These are phyloP conservation scores for Boletus pseudo-olivaceus DNA, from an alignment of 768 basidiomycete genomes.

Conservation along the genomic window DNA sequence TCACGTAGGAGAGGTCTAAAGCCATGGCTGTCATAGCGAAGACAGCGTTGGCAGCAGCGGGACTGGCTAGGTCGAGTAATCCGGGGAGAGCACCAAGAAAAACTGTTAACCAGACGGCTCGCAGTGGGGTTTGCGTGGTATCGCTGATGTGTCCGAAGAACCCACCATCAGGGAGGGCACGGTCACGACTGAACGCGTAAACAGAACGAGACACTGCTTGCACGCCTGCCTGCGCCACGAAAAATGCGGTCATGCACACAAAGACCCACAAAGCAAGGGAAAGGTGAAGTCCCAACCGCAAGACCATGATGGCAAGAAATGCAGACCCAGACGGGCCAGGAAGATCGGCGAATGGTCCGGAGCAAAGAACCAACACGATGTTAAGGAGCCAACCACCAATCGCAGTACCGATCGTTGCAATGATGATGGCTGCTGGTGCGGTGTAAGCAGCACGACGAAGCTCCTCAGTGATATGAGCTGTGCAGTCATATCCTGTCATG, in stretches of 20 bases:
- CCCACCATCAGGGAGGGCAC: constrained; percentile 54
- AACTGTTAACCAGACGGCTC: constrained; percentile 52
- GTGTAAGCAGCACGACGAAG: constrained; percentile 51
- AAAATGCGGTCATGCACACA: constrained; percentile 62
- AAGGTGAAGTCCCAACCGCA: constrained; percentile 48
- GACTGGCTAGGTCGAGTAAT: constrained; percentile 49
- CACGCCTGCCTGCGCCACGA: constrained; percentile 46
- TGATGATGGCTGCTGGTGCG: constrained; percentile 42
- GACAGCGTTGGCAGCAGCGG: constrained; percentile 52
- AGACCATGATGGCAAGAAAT: constrained; percentile 54
- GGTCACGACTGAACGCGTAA: constrained; percentile 56
- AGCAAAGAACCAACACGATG: constrained; percentile 56
- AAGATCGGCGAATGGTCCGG: constrained; percentile 44
- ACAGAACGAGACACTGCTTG: constrained; percentile 58
- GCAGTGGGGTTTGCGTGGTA: constrained; percentile 51
- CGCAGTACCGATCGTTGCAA: constrained; percentile 45
- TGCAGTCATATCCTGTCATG: constrained; percentile 35
- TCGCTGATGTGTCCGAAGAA: constrained; percentile 49
- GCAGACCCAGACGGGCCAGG: constrained; percentile 53
- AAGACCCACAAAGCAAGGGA: constrained; percentile 55
- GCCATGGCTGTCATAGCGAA: constrained; percentile 54
- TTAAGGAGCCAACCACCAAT: constrained; percentile 63
- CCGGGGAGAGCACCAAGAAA: constrained; percentile 41
- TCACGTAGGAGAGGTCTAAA: constrained; percentile 52
- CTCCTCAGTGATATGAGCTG: constrained; percentile 38